These are phyloP conservation scores for Calonectria hongkongensis DNA, from an alignment of 2,329 filamentous ascomycete genomes.

Conservation along the genomic window DNA sequence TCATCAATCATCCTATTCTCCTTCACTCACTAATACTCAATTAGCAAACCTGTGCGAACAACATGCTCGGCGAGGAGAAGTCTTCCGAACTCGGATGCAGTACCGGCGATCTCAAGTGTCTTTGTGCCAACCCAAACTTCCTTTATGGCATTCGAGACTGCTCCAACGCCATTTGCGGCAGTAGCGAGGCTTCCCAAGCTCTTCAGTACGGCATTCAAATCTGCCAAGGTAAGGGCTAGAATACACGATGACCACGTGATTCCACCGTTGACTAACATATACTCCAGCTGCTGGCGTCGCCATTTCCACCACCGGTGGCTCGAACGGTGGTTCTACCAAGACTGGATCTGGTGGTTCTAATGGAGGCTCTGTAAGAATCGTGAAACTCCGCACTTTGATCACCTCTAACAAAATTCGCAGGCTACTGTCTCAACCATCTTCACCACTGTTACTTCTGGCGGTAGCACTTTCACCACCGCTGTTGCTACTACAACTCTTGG, in stretches of 20 bases:
- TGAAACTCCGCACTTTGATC: too few species aligned
- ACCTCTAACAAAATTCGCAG: conserved; percentile 26
- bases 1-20: background rate
- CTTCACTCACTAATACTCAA: conserved; percentile 38
- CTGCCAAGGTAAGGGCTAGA: conserved; percentile 61
- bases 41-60: conserved; percentile 69
- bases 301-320: conserved; percentile 56
- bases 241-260: too few species aligned
- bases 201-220: conserved; percentile 63
- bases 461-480: conserved; percentile 59
- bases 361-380: conserved; percentile 22
- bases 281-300: conserved; percentile 58
- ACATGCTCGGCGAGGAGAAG: conserved; percentile 68
- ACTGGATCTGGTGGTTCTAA: conserved; percentile 48
- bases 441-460: conserved; percentile 60
- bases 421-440: conserved; percentile 60
- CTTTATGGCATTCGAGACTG: conserved; percentile 72
- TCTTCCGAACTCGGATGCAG: conserved; percentile 67
- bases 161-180: conserved; percentile 65
- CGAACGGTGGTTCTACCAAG: conserved; percentile 38
- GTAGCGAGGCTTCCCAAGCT: conserved; percentile 59
- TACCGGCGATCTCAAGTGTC: conserved; percentile 64
- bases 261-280: background rate
- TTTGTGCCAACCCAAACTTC: conserved; percentile 69
- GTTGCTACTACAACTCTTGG: conserved; percentile 60